Base-by-base conservation (phyloP, 371 early-diverging fungal species). In the Syncephalastrum sp. region DNA sequence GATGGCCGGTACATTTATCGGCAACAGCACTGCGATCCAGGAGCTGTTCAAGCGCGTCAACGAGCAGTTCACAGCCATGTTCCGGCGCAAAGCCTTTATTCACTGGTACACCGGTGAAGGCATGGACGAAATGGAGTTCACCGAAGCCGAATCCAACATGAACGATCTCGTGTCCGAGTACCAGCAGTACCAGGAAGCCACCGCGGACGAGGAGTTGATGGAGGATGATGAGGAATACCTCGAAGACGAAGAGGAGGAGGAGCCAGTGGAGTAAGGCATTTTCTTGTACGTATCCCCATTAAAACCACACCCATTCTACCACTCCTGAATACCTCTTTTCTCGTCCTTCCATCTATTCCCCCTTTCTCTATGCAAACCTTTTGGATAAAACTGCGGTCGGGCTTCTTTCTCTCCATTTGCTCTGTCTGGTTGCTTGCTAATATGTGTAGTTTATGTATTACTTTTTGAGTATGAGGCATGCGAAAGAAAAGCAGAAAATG, bases 11-110 rank as follows among this genome's bases (percentile, higher is more conserved):
- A 98, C 98, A 27, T 98, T 98, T 77, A 90, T 98, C 71, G 98
- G 95, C 43, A 98, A 98, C 86, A 91, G 91, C 56, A 98, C 98
- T 46, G 91, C 94, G 53, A 96, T 98, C 72, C 96, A 96, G 72
- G 95, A 94, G 73, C 81, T 96, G 54, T 97, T 97, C 86, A 94
- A 93, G 80, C 90, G 98, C 70, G 89, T 97, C 65, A 88, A 86
- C 47, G 93, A 92, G 52, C 96, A 97, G 72, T 94, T 92, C 82
- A 84, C 88, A 38, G 80, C 85, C 59, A 92, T 94, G 94, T 94
- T 91, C 83, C 80, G 84, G 53, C 84, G 90, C 67, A 94, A 92
- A 80, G 94, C 94, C 61, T 94, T 91, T 82, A 77, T 92, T 64
- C 94, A 94, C 80, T 94, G 94, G 94, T 94, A 90, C 76, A 94